Conservation (phyloP, 305 asterid species). For the Lippia alba region DNA sequence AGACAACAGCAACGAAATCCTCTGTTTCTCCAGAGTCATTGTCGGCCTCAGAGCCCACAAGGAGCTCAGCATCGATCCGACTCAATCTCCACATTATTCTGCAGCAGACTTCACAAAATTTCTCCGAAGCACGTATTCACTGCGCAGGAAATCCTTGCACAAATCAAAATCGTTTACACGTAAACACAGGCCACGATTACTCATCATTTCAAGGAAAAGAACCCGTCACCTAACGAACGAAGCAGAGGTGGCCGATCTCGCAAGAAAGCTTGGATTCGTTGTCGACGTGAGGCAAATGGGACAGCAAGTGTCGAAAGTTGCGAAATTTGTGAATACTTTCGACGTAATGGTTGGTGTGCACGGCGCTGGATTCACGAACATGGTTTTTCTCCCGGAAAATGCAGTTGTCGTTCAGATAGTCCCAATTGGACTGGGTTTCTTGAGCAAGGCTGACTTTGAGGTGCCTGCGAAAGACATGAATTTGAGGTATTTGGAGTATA, state of each 20-base stretch:
- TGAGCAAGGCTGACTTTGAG: slow-evolving; percentile 39
- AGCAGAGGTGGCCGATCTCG: slow-evolving; percentile 39
- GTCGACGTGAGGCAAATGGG: slow-evolving; percentile 46
- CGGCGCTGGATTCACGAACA: slow-evolving; percentile 80
- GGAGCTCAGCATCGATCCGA: slow-evolving; percentile 34
- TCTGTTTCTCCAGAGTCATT: slow-evolving; percentile 54
- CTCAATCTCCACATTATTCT: slow-evolving; percentile 34
- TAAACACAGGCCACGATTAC: slow-evolving; percentile 8
- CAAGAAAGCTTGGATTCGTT: slow-evolving; percentile 47
- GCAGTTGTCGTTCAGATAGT: slow-evolving; percentile 62
- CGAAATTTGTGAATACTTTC: slow-evolving; percentile 52
- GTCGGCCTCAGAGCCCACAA: slow-evolving; percentile 54
- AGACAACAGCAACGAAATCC: slow-evolving; percentile 42
- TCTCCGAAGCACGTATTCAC: slow-evolving; percentile 45
- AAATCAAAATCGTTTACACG: too few species aligned
- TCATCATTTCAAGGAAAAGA: slow-evolving; percentile 53
- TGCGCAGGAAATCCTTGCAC: slow-evolving; percentile 23
- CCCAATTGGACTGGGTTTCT: slow-evolving; percentile 50
- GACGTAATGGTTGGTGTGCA: slow-evolving; percentile 77
- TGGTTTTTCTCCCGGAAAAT: slow-evolving; percentile 67
- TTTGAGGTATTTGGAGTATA: slow-evolving; percentile 52
- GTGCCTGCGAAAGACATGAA: slow-evolving; percentile 52
- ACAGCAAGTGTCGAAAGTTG: slow-evolving; percentile 17
- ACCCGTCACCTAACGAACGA: slow-evolving; percentile 51
- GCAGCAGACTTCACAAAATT: slow-evolving; percentile 48